Percentiles rank a stretch among this genome's conserved stretches.
Evolutionary conservation across 306 rosid genomes (phyloP).

Genomic region (Rosa rugosa): DNA sequence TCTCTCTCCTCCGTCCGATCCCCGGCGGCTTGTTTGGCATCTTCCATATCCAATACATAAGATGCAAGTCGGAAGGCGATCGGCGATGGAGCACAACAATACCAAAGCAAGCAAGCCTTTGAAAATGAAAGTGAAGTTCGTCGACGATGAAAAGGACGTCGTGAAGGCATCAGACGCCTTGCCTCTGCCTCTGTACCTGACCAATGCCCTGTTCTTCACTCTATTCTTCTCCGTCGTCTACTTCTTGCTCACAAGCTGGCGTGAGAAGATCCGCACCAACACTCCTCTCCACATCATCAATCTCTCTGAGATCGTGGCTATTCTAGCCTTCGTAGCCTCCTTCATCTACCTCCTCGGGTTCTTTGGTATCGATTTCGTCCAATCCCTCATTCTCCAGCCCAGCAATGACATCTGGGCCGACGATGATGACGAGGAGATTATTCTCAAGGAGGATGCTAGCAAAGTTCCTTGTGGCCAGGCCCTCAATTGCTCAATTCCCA

Average conservation of each 20-base stretch:
- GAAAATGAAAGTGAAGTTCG: conserved; percentile 15
- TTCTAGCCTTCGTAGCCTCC: conserved; percentile 58
- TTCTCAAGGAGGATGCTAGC: conserved; percentile 52
- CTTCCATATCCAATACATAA: not conserved
- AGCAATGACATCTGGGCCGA: conserved; percentile 51
- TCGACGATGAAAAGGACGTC: conserved; percentile 16
- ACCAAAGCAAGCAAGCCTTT: not conserved
- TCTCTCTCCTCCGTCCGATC: conserved; percentile 19
- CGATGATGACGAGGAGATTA: conserved; percentile 43
- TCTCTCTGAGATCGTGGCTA: conserved; percentile 59
- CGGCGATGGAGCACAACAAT: not conserved
- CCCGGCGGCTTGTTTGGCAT: conserved; percentile 22
- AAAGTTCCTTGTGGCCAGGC: conserved; percentile 44
- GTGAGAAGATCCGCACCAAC: conserved; percentile 81
- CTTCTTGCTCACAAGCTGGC: conserved; percentile 78
- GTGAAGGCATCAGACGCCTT: conserved; percentile 35
- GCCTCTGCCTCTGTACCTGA: conserved; percentile 49
- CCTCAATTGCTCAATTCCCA: conserved; percentile 38
- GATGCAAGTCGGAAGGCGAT: conserved; percentile 69
- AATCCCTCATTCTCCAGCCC: conserved; percentile 56
- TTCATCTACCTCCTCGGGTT: conserved; percentile 72
- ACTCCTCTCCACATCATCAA: conserved; percentile 73
- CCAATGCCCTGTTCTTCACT: conserved; percentile 63
- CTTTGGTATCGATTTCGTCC: conserved; percentile 77
- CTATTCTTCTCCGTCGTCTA: conserved; percentile 80